Evolutionary conservation across 1,284 basidiomycete species (phyloP).

Genomic region (Porogramme epimiltina): DNA sequence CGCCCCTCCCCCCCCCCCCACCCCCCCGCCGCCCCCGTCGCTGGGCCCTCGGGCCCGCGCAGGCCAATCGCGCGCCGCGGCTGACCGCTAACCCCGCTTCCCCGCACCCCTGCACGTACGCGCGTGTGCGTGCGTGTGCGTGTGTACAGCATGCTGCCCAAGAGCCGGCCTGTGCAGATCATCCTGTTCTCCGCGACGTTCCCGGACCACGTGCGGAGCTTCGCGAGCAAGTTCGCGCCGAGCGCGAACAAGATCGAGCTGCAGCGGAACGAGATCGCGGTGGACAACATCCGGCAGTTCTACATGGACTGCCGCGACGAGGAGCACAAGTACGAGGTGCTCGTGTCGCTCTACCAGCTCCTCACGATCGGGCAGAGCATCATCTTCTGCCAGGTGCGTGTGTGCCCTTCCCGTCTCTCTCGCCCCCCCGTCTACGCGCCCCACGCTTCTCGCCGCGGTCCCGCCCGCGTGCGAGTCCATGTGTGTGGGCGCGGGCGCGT

Average conservation of each 20-base stretch:
- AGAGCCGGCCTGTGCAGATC: slow-evolving; percentile 69
- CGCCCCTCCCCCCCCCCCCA: slow-evolving; percentile 19
- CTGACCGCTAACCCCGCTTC: background rate
- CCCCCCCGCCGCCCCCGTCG: no score
- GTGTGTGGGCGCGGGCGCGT: no score
- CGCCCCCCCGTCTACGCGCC: background rate
- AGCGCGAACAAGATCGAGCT: slow-evolving; percentile 96
- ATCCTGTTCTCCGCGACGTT: slow-evolving; percentile 99
- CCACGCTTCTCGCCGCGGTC: no score
- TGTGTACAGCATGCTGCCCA: slow-evolving; percentile 62
- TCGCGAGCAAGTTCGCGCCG: slow-evolving; percentile 92
- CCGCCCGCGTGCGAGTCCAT: no score
- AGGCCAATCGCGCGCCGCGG: slow-evolving; percentile 4
- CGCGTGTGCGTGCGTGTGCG: background rate
- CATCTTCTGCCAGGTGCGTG: slow-evolving; percentile 86
- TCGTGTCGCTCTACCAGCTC: slow-evolving; percentile 89
- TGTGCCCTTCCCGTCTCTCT: no score
- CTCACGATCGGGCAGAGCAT: slow-evolving; percentile 97
- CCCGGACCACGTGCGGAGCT: slow-evolving; percentile 89
- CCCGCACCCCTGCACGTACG: background rate
- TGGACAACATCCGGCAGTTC: slow-evolving; percentile 96
- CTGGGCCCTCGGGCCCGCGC: slow-evolving; percentile 2
- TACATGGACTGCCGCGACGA: slow-evolving; percentile 94
- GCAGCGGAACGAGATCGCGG: slow-evolving; percentile 91
- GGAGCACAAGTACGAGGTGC: slow-evolving; percentile 94